Percentiles rank a stretch among this genome's conserved stretches.
Conservation (phyloP, 2,329 filamentous ascomycete genomes). For the Phaeosphaeriaceae sp. region DNA sequence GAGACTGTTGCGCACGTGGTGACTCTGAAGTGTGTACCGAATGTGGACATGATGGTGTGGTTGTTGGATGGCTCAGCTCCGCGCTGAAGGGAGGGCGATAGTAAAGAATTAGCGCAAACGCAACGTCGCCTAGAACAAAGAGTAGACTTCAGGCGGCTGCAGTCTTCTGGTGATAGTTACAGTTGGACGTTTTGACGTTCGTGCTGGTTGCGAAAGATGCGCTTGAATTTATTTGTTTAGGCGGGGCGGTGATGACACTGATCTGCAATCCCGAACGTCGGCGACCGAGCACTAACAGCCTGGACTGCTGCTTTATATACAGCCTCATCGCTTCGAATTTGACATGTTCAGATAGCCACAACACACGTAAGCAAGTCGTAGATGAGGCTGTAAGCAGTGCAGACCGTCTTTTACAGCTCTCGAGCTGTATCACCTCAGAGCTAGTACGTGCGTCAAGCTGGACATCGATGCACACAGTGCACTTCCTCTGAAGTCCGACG, state of each 20-base stretch:
- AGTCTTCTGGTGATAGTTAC: not conserved
- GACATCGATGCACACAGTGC: not conserved
- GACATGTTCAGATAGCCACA: not conserved
- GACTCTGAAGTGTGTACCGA: constrained; percentile 81
- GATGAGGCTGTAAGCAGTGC: not conserved
- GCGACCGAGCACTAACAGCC: constrained; percentile 4
- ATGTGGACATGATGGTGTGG: constrained; percentile 67
- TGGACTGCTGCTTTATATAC: not conserved
- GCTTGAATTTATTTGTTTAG: constrained; percentile 29
- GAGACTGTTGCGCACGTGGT: constrained; percentile 69
- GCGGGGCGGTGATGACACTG: constrained; percentile 25
- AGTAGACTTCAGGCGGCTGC: not conserved
- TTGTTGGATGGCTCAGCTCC: constrained; percentile 11
- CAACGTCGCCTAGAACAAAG: not conserved
- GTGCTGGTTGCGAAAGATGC: constrained; percentile 22
- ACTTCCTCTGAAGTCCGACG: not conserved
- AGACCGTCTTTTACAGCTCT: not conserved
- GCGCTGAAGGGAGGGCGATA: constrained; percentile 2
- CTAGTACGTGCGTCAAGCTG: not conserved
- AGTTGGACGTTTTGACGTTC: constrained; percentile 9
- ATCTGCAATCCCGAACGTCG: constrained; percentile 18
- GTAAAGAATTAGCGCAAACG: constrained; percentile 8
- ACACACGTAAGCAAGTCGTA: not conserved
- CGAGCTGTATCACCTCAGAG: not conserved
- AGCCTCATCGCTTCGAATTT: not conserved